phyloP scores from a whole-genome alignment of 2,329 filamentous ascomycete species.

The Chalaropsis thielavioides region DNA sequence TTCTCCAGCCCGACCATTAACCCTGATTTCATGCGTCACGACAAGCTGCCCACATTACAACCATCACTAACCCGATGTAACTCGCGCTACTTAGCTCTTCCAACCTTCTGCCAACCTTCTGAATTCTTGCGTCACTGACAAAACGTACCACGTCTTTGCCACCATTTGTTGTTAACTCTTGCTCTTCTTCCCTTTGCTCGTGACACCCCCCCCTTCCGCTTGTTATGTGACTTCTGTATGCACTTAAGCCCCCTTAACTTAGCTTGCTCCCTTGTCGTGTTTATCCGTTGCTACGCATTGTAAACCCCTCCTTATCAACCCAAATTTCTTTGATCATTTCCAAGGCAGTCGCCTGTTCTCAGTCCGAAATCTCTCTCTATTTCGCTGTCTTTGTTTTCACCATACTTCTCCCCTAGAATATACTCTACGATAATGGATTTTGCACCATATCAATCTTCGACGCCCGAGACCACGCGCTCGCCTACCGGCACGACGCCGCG shows the following conservation, averaged over 20 bases:
- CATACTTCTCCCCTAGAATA: not conserved
- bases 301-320: not conserved
- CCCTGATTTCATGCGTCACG: not conserved
- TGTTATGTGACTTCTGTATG: not conserved
- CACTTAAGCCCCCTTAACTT: not conserved
- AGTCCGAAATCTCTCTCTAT: not conserved
- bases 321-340: not conserved
- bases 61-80: no score
- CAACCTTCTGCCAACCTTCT: not conserved
- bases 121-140: not conserved
- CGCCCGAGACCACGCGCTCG: slow-evolving; percentile 72
- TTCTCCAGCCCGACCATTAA: not conserved
- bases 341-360: not conserved
- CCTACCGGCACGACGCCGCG: slow-evolving; percentile 42
- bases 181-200: not conserved
- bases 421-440: slow-evolving; percentile 56
- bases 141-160: not conserved
- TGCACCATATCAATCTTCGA: slow-evolving; percentile 88
- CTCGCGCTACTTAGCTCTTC: not conserved
- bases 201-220: not conserved
- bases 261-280: not conserved
- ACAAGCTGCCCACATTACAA: not conserved
- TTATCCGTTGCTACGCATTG: not conserved
- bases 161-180: no score
- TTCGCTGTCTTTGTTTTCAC: not conserved